Percentiles rank a stretch among this genome's conserved stretches.
These are phyloP conservation scores for Mycotypha africana DNA, from an alignment of 371 early-diverging fungal genomes.

Conservation along the genomic window DNA sequence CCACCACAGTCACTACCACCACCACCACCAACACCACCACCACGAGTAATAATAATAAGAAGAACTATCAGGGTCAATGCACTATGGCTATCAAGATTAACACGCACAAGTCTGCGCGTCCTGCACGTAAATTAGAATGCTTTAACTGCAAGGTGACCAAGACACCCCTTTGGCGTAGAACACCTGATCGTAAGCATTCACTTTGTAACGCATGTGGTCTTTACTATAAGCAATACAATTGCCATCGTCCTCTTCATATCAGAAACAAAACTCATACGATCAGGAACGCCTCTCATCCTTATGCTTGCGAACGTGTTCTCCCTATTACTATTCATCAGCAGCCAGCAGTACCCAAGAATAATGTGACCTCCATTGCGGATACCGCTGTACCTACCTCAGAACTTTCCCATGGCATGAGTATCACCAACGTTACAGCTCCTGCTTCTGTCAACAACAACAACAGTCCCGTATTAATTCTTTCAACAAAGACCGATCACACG, in stretches of 20 bases:
- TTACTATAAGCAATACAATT: conserved; percentile 70
- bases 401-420: background rate
- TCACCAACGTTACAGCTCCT: too few species aligned
- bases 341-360: background rate
- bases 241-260: conserved; percentile 64
- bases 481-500: too few species aligned
- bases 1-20: background rate
- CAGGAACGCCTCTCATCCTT: conserved; percentile 21
- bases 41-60: conserved; percentile 9
- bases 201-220: conserved; percentile 85
- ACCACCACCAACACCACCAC: background rate
- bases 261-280: conserved; percentile 44
- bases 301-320: conserved; percentile 14
- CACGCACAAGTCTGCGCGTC: conserved; percentile 17
- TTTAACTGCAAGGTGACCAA: conserved; percentile 76
- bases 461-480: too few species aligned
- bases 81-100: conserved; percentile 19
- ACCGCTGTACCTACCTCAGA: conserved; percentile 7
- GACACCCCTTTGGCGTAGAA: conserved; percentile 81
- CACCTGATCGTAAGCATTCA: conserved; percentile 69
- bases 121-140: conserved; percentile 65
- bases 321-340: conserved; percentile 9
- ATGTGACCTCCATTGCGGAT: conserved; percentile 1
- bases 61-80: conserved; percentile 19
- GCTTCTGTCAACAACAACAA: background rate